Evolutionary conservation across 305 asterid genomes (phyloP).

Genomic region (Fraxinus dipetala): DNA sequence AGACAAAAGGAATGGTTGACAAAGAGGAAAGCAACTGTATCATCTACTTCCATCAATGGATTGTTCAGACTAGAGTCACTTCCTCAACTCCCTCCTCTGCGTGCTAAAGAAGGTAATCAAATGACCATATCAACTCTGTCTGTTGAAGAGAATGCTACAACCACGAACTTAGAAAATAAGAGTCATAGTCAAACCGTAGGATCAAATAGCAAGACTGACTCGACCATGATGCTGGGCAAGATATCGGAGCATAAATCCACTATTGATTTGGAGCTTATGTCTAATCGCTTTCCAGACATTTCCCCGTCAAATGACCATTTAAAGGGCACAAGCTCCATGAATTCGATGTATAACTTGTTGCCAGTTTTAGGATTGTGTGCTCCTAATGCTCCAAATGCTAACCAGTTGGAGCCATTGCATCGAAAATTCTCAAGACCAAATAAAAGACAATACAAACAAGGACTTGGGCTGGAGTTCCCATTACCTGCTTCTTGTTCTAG

Average conservation of each 20-base stretch:
- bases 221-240: constrained; percentile 39
- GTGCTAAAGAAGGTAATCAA: constrained; percentile 41
- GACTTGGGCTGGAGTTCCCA: constrained; percentile 41
- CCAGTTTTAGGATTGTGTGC: constrained; percentile 88
- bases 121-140: constrained; percentile 30
- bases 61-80: constrained; percentile 28
- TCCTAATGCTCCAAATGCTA: constrained; percentile 66
- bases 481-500: constrained; percentile 28
- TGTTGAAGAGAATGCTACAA: constrained; percentile 41
- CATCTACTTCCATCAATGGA: constrained; percentile 33
- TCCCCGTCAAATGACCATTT: constrained; percentile 12
- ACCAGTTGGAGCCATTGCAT: constrained; percentile 42
- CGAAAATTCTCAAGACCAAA: constrained; percentile 37
- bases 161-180: constrained; percentile 35
- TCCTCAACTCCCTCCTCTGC: constrained; percentile 32
- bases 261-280: constrained; percentile 25
- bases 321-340: constrained; percentile 26
- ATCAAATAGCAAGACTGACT: constrained; percentile 28
- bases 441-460: constrained; percentile 44
- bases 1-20: constrained; percentile 78
- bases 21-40: constrained; percentile 41
- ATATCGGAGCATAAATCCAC: constrained; percentile 43
- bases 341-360: constrained; percentile 39
- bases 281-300: constrained; percentile 29
- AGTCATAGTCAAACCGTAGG: constrained; percentile 29